A percentile compares a stretch with the other conserved stretches of the same genome.
phyloP scores from a whole-genome alignment of 257 asterid species.

The Penstemon newberryi region DNA sequence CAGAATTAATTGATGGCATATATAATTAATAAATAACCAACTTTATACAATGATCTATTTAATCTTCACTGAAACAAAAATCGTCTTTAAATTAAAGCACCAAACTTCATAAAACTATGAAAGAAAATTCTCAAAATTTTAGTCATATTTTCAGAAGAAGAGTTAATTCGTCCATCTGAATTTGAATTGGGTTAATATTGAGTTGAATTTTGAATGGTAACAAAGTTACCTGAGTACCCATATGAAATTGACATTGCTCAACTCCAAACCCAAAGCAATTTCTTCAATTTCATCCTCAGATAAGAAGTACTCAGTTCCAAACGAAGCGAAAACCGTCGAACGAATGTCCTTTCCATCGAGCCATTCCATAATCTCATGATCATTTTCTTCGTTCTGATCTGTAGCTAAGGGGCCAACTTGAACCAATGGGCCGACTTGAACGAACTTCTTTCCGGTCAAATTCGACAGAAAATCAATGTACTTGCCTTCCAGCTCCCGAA shows the following conservation, averaged over 20 bases:
- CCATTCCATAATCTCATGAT: slow-evolving; percentile 35
- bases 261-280: slow-evolving; percentile 45
- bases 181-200: no score
- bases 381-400: neutral
- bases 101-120: no score
- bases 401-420: neutral
- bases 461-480: slow-evolving; percentile 34
- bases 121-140: no score
- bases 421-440: slow-evolving; percentile 44
- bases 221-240: slow-evolving; percentile 23
- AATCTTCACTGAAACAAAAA: no score
- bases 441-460: slow-evolving; percentile 30
- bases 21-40: no score
- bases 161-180: no score
- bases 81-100: no score
- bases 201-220: no score
- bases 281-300: slow-evolving; percentile 34
- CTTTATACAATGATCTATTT: no score
- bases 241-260: slow-evolving; percentile 39
- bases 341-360: slow-evolving; percentile 28
- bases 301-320: slow-evolving; percentile 46
- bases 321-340: slow-evolving; percentile 38
- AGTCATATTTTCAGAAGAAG: no score
- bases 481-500: slow-evolving; percentile 42
- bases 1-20: no score